phyloP scores from a whole-genome alignment of 805 yeast species.

The Candida methanosorbosa region DNA sequence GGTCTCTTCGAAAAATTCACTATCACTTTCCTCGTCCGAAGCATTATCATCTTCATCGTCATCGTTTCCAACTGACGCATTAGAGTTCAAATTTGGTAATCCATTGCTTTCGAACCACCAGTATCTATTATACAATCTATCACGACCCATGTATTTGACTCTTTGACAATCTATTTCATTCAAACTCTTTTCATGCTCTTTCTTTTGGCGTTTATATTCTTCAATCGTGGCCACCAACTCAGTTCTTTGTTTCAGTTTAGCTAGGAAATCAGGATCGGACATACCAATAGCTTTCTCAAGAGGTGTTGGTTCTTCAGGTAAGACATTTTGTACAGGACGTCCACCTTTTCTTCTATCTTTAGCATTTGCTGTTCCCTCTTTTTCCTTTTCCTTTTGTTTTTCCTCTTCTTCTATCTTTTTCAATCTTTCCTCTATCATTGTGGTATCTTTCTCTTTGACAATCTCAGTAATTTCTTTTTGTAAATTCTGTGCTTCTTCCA shows the following conservation, averaged over 20 bases:
- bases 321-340: slow-evolving; percentile 16
- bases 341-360: slow-evolving; percentile 16
- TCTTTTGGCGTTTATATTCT: slow-evolving; percentile 38
- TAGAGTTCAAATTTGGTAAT: slow-evolving; percentile 36
- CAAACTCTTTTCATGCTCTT: slow-evolving; percentile 50
- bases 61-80: slow-evolving; percentile 10
- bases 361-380: slow-evolving; percentile 10
- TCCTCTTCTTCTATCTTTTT: slow-evolving; percentile 4
- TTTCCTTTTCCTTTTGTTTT: slow-evolving; percentile 13
- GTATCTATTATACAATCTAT: slow-evolving; percentile 75
- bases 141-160: slow-evolving; percentile 69
- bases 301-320: slow-evolving; percentile 22
- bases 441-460: slow-evolving; percentile 18
- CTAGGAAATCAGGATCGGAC: slow-evolving; percentile 32
- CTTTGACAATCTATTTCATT: slow-evolving; percentile 72
- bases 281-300: slow-evolving; percentile 31
- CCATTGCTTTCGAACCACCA: slow-evolving; percentile 96
- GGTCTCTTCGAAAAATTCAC: slow-evolving; percentile 41
- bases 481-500: slow-evolving; percentile 41
- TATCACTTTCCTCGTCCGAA: slow-evolving; percentile 32
- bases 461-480: slow-evolving; percentile 31
- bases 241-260: slow-evolving; percentile 35
- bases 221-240: slow-evolving; percentile 32
- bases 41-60: slow-evolving; percentile 22
- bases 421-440: slow-evolving; percentile 12